A percentile compares a stretch with the other conserved stretches of the same genome.
Conservation (phyloP, 352 stramenopile species). For the Lagenidium giganteum region DNA sequence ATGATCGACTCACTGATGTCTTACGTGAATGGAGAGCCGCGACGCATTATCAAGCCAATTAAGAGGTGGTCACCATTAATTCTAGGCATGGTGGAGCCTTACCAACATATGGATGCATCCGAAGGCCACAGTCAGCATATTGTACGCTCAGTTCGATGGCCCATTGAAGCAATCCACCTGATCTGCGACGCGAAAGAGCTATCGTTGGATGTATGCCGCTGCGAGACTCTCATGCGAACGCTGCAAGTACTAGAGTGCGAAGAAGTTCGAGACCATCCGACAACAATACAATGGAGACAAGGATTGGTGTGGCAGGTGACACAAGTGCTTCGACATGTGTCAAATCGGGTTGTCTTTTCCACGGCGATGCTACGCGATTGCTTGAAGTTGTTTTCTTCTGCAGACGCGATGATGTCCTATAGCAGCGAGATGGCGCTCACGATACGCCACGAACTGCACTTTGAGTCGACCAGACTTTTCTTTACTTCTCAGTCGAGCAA, state of each 20-base stretch:
- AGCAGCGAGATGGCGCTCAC: background rate
- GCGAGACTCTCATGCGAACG: slow-evolving; percentile 3
- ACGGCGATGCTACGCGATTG: background rate
- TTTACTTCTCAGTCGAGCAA: too few relatives aligned
- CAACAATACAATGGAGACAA: too few relatives aligned
- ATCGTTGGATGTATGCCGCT: background rate
- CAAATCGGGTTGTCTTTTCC: too few relatives aligned
- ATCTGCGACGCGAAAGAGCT: slow-evolving; percentile 12
- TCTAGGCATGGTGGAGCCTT: slow-evolving; percentile 1
- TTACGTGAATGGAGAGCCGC: background rate
- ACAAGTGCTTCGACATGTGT: too few relatives aligned
- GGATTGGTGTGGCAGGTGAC: too few relatives aligned
- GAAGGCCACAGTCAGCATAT: background rate
- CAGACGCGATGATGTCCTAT: slow-evolving; percentile 6
- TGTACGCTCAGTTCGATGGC: slow-evolving; percentile 11
- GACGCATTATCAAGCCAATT: background rate
- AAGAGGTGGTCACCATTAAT: slow-evolving; percentile 10
- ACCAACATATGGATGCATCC: background rate
- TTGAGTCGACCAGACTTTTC: too few relatives aligned
- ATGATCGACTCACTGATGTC: slow-evolving; percentile 4
- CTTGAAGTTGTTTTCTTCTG: slow-evolving; percentile 1
- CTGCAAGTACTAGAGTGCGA: slow-evolving; percentile 5
- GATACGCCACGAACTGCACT: background rate
- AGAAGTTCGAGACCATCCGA: too few relatives aligned
- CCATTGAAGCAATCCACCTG: slow-evolving; percentile 18